A percentile compares a stretch with the other conserved stretches of the same genome.
Evolutionary conservation across 2,329 filamentous ascomycete species (phyloP).

Genomic region (Xylaria multiplex): DNA sequence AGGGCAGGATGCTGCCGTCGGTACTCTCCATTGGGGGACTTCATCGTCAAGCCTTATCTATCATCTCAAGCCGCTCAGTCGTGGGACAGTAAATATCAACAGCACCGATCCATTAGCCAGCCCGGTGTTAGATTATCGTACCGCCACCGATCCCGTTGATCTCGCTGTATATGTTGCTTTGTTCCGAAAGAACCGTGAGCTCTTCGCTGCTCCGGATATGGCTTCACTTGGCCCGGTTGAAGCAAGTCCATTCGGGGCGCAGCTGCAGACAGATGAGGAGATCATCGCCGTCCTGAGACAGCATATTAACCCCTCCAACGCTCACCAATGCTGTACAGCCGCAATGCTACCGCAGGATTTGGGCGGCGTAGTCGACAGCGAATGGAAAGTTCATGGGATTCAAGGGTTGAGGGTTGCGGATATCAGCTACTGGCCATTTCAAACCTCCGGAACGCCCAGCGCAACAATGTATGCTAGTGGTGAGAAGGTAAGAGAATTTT

Average conservation of each 20-base stretch:
- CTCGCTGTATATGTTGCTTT: conserved; percentile 49
- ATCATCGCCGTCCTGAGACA: conserved; percentile 14
- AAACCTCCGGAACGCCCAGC: conserved; percentile 18
- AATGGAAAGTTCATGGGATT: conserved; percentile 38
- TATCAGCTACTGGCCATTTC: conserved; percentile 30
- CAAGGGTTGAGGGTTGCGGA: conserved; percentile 34
- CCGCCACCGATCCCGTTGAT: conserved; percentile 53
- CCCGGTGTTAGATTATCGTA: conserved; percentile 54
- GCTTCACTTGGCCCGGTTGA: conserved; percentile 28
- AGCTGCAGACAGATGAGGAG: conserved; percentile 18
- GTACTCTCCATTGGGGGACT: conserved; percentile 50
- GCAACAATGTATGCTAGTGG: conserved; percentile 31
- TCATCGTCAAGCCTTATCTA: conserved; percentile 47
- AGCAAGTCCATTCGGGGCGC: conserved; percentile 29
- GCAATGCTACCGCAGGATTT: conserved; percentile 54
- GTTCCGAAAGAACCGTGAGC: conserved; percentile 49
- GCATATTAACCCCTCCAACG: conserved; percentile 36
- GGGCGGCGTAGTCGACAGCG: conserved; percentile 50
- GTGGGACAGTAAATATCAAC: conserved; percentile 54
- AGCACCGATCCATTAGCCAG: conserved; percentile 48
- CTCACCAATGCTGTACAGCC: conserved; percentile 47
- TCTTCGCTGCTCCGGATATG: conserved; percentile 39
- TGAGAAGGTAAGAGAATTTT: conserved; percentile 32
- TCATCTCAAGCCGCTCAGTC: conserved; percentile 53
- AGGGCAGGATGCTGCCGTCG: conserved; percentile 27